Conservation (phyloP, 2,329 filamentous ascomycete genomes). For the Alternaria tenuissima region DNA sequence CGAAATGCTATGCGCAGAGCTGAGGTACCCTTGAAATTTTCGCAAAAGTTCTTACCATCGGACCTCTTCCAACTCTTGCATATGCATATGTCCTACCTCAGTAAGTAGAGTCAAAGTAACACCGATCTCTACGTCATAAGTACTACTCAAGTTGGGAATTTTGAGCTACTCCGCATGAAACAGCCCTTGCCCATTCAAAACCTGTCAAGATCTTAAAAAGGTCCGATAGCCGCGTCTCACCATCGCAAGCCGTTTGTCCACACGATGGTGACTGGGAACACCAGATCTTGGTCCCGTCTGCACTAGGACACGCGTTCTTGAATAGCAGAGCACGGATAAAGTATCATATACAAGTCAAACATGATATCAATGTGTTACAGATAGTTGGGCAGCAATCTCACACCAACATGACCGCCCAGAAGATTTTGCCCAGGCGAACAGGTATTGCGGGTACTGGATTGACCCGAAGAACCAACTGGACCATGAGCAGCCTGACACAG, state of each 20-base stretch:
- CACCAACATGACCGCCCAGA: not conserved
- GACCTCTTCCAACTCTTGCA: not conserved
- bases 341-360: not conserved
- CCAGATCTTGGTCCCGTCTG: not conserved
- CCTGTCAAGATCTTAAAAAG: constrained; percentile 1
- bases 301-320: not conserved
- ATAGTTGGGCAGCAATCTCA: not conserved
- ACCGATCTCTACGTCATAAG: not conserved
- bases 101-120: not conserved
- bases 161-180: not conserved
- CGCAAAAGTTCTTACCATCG: not conserved
- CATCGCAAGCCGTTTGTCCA: not conserved
- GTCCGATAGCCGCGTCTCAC: constrained; percentile 6
- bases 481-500: not conserved
- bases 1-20: not conserved
- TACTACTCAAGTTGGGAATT: not conserved
- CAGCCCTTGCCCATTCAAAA: not conserved
- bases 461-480: not conserved
- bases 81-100: not conserved
- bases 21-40: not conserved
- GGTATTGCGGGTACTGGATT: not conserved
- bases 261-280: not conserved
- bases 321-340: not conserved
- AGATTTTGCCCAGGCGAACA: not conserved
- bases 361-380: not conserved